Percentiles rank a stretch among this genome's conserved stretches.
These are phyloP conservation scores for Allium sativum DNA, from an alignment of 106 monocot genomes.

Conservation along the genomic window DNA sequence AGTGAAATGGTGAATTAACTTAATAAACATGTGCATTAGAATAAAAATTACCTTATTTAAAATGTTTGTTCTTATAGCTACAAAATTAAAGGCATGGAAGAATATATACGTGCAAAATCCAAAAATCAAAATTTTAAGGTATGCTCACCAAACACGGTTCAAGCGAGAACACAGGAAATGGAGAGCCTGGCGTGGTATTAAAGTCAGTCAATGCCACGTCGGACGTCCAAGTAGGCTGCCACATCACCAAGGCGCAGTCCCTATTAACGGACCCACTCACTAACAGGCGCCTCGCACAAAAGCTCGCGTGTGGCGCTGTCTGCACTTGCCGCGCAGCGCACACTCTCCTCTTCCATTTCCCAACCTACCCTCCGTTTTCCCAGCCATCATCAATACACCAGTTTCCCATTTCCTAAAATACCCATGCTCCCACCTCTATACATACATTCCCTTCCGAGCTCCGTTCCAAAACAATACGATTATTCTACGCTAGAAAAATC, in stretches of 20 bases:
- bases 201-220: not conserved
- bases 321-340: not conserved
- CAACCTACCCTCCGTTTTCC: not conserved
- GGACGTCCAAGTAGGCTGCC: not conserved
- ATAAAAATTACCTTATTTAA: too few species aligned
- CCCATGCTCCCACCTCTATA: not conserved
- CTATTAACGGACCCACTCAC: not conserved
- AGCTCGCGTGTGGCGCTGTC: conserved; percentile 2
- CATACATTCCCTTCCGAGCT: too few species aligned
- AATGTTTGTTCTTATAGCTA: too few species aligned
- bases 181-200: too few species aligned
- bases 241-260: not conserved
- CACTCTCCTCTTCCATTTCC: not conserved
- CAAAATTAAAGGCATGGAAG: too few species aligned
- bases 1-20: too few species aligned
- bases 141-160: too few species aligned
- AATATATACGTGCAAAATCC: too few species aligned
- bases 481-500: not conserved
- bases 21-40: too few species aligned
- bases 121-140: too few species aligned
- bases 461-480: not conserved
- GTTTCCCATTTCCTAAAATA: not conserved
- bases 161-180: too few species aligned
- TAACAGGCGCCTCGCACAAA: not conserved
- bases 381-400: too few species aligned